phyloP scores from a whole-genome alignment of 1,284 basidiomycete genomes.

The Chondrostereum purpureum region DNA sequence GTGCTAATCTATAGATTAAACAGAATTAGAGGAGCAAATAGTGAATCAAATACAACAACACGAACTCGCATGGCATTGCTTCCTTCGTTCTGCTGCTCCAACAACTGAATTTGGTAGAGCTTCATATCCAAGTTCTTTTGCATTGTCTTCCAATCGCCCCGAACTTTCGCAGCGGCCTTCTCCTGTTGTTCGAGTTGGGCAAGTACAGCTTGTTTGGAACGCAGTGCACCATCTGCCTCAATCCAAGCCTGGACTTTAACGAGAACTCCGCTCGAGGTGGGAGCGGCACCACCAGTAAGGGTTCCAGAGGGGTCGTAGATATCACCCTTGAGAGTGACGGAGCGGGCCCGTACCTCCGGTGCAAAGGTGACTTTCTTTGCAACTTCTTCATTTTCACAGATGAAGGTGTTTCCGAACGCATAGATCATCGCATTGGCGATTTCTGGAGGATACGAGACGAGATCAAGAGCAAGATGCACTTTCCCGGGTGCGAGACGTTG shows the following conservation, averaged over 20 bases:
- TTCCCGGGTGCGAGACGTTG: constrained; percentile 76
- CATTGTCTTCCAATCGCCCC: constrained; percentile 67
- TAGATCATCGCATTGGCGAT: constrained; percentile 88
- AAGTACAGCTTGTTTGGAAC: constrained; percentile 51
- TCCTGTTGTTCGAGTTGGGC: constrained; percentile 43
- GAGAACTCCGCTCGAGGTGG: constrained; percentile 70
- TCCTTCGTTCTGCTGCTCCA: constrained; percentile 82
- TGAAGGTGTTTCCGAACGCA: constrained; percentile 90
- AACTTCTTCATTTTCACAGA: constrained; percentile 86
- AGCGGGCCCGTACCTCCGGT: constrained; percentile 64
- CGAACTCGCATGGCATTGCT: constrained; percentile 86
- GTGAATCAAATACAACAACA: constrained; percentile 4
- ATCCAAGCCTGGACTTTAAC: constrained; percentile 84
- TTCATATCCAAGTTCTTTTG: constrained; percentile 81
- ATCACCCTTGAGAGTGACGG: constrained; percentile 92
- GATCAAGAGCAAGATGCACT: constrained; percentile 79
- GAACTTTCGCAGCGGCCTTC: constrained; percentile 39
- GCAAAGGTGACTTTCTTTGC: constrained; percentile 89
- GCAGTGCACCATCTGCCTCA: constrained; percentile 60
- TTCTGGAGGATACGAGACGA: constrained; percentile 83
- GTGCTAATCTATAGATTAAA: constrained; percentile 55
- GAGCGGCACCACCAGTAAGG: constrained; percentile 87
- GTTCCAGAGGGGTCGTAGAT: constrained; percentile 96
- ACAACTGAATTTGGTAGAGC: constrained; percentile 77
- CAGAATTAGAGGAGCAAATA: neutral